Conservation (phyloP, 2,329 filamentous ascomycete genomes). For the Coleophoma crateriformis region DNA sequence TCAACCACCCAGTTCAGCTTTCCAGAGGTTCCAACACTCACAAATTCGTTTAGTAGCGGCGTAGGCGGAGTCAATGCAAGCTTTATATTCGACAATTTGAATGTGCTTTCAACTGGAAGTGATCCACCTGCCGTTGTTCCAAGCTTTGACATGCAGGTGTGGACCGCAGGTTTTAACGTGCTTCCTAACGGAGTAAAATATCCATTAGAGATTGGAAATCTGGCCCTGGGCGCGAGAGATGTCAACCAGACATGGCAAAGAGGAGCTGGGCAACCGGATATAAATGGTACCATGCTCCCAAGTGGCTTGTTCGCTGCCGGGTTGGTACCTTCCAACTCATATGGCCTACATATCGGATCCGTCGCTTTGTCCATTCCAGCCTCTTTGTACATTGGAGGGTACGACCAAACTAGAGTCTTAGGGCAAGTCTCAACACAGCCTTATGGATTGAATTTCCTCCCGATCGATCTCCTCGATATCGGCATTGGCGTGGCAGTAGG, state of each 20-base stretch:
- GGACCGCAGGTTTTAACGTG: not conserved
- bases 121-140: not conserved
- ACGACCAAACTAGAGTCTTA: conserved; percentile 13
- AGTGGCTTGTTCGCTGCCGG: conserved; percentile 3
- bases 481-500: conserved; percentile 14
- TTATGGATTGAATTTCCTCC: conserved; percentile 5
- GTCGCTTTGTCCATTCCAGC: conserved; percentile 6
- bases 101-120: conserved; percentile 2
- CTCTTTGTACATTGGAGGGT: conserved; percentile 16
- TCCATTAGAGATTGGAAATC: conserved; percentile 8
- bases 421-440: conserved; percentile 7
- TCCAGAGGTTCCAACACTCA: not conserved
- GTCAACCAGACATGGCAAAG: conserved; percentile 10
- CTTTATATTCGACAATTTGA: conserved; percentile 8
- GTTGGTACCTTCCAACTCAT: conserved; percentile 14
- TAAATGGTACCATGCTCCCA: conserved; percentile 11
- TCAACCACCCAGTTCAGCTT: conserved; percentile 1
- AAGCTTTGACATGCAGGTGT: conserved; percentile 9
- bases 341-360: conserved; percentile 17
- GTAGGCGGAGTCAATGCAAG: conserved; percentile 4
- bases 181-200: conserved; percentile 13
- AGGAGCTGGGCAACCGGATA: not conserved
- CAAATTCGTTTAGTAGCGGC: not conserved
- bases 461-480: conserved; percentile 16
- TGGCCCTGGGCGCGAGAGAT: conserved; percentile 9